Evolutionary conservation across 768 basidiomycete species (phyloP), one percentile per base, ranked within the genome.

Genomic region (Kwoniella heveanensis): DNA sequence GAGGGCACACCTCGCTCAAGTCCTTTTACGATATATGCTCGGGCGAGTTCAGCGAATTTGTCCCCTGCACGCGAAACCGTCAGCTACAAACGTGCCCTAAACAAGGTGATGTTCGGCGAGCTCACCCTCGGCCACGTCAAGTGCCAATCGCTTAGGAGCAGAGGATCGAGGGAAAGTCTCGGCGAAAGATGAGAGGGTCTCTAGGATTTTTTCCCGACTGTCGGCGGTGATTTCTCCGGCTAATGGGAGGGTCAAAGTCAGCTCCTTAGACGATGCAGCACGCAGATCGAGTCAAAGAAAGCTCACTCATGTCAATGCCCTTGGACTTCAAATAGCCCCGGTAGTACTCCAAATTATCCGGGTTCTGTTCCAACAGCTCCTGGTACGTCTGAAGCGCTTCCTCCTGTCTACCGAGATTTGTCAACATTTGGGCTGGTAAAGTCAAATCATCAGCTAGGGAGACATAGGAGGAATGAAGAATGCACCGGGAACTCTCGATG

Each of bases 1-100:
- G 92, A 96, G 1, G 96, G 96, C 39, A 98, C 84, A 67, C 94
- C 95, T 74, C 90, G 91, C 46, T 83, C 84, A 13, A 99, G 82
- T 9, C 86, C 89, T 3, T 83, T 82, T 6, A 84, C 73, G 51
- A 98, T 80, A 79, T 98, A 97, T 3, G 84, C 80, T 60, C 83
- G 83, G 6, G 85, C 85, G 12, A 89, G 83, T 29, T 83, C 79
- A 56, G 82, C 84, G 82, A 98, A 98, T 22, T 84, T 81, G 21
- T 88, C 86, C 22, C 86, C 89, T 86, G 72, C n/a, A 17, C 4
- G 37, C 24, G 12, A 46, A 2, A 17, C 21, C 27, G 17, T 64
- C 55, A 57, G 37, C 30, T 17, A 46, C 17, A 19, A 37, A n/a
- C n/a, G n/a, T n/a, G n/a, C n/a, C n/a, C n/a, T n/a, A n/a, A n/a